Base-by-base conservation (phyloP, 257 asterid species). In the Striga asiatica region DNA sequence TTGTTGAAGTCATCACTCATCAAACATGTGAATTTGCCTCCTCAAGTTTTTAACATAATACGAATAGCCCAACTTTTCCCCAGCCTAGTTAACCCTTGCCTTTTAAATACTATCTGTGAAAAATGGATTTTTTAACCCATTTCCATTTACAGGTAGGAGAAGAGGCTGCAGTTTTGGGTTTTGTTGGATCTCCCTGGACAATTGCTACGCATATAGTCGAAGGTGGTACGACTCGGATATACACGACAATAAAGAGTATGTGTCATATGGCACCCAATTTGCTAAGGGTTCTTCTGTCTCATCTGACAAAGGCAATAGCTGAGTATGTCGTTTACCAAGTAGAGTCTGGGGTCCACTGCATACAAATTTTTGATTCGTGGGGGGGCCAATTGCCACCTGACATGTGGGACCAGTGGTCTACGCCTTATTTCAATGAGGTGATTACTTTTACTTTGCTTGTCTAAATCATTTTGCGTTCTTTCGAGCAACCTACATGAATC, bases 111-210 rank as follows among this genome's bases (percentile, higher is more conserved):
- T n/a, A n/a, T n/a, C n/a, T n/a, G n/a, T 56, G 24, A 27, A 39
- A 37, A 41, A 1, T 50, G 19, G 23, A 2, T 2, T 13, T 46
- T 38, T 57, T 25, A 34, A 25, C 52, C 61, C 37, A n/a, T 56
- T 71, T 41, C 10, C 31, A 46, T 37, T 66, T 57, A n/a, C 67
- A 83, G 96, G 95, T 91, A 2, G 95, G 97, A 55, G 81, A 78
- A 34, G 68, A 75, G 50, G 94, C 97, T 70, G 98, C 98, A 18
- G 77, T 87, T 70, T 82, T 91, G 85, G 98, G 96, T 14, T 91
- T 91, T 69, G 96, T 91, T 16, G 96, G 98, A 58, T 95, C 95
- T 56, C 98, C 97, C 4, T 91, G 98, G 95, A 91, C 98, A 13
- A 87, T 91, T 71, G 98, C 93, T 37, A 91, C 98, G 8, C 84